Base-by-base conservation (phyloP, 352 stramenopile genomes). In the Phytophthora brassicae region DNA sequence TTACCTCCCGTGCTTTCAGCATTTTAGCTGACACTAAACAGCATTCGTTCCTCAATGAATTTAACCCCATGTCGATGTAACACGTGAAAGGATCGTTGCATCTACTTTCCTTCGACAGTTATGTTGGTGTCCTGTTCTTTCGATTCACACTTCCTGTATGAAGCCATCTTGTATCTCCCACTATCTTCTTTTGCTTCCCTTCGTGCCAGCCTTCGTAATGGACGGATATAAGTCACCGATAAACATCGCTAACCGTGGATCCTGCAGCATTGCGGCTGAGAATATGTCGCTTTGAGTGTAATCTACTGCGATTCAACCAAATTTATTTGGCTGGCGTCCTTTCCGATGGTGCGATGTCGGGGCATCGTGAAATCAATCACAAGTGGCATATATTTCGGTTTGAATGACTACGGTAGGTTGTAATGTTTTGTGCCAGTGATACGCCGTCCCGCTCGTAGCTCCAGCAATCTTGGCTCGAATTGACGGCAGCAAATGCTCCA, bases 251-350 rank as follows among this genome's bases (percentile, higher is more conserved):
- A 8, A 31, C 26, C 4, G 26, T 31, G 26, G 4, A 8, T 31
- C 22, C 22, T 29, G 22, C 33, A 14, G 2, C 43, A 22, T 49
- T 0, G 17, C 33, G 56, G 6, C 39, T 17, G 5, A 49, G 22
- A 7, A 54, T 1, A n/a, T 16, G 33, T 1, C 28, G 22, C 26
- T 52, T 58, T 58, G 46, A 5, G 14, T 58, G n/a, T 64, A 57
- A 20, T 64, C 47, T 6, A 64, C 47, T 4, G 56, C 36, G 22
- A 64, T 64, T 7, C 46, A 19, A 20, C 5, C 17, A n/a, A 41
- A 64, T 9, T 33, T 20, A 28, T 42, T 50, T 35, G 26, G 36
- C 2, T 46, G 52, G 16, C 52, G 20, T 38, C 56, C 1, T 19
- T 20, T 33, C 56, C 46, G 6, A 31, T 52, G 26, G 47, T 62